Evolutionary conservation across 2,329 filamentous ascomycete species (phyloP).

Genomic region (Lasiodiplodia sp.): DNA sequence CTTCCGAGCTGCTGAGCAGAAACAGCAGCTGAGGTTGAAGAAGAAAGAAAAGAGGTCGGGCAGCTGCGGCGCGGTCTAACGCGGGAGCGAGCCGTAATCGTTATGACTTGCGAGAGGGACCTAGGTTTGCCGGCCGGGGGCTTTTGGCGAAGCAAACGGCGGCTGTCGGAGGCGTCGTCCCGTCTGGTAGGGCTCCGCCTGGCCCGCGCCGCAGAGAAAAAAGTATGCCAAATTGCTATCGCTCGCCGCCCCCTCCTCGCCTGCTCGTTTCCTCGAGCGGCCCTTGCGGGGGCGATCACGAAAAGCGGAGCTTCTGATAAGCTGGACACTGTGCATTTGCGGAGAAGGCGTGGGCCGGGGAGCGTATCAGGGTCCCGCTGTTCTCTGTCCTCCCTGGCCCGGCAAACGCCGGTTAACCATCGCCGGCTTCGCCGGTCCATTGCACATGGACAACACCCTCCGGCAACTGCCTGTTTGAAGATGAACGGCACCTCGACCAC

Average conservation of each 20-base stretch:
- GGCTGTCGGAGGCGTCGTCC: no score
- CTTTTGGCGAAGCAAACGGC: no score
- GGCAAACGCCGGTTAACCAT: background rate
- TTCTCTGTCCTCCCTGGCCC: background rate
- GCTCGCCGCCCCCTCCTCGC: background rate
- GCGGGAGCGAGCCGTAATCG: background rate
- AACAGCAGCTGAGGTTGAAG: background rate
- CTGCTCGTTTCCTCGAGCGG: background rate
- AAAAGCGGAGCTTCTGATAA: background rate
- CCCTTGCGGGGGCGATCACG: background rate
- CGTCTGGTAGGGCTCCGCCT: background rate
- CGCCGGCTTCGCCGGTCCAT: slow-evolving; percentile 9
- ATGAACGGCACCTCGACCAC: background rate
- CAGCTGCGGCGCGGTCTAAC: no score
- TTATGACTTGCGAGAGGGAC: background rate
- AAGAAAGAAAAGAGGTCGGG: background rate
- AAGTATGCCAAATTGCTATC: background rate
- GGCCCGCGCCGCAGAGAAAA: background rate
- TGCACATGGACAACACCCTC: slow-evolving; percentile 1
- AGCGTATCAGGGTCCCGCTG: slow-evolving; percentile 3
- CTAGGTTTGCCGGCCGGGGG: no score
- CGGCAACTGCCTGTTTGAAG: background rate
- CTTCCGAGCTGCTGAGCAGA: background rate
- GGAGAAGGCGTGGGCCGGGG: background rate
- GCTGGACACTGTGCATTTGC: background rate